These are phyloP conservation scores for Triticum urartu DNA, from an alignment of 176 grass and related monocot species.

Conservation along the genomic window DNA sequence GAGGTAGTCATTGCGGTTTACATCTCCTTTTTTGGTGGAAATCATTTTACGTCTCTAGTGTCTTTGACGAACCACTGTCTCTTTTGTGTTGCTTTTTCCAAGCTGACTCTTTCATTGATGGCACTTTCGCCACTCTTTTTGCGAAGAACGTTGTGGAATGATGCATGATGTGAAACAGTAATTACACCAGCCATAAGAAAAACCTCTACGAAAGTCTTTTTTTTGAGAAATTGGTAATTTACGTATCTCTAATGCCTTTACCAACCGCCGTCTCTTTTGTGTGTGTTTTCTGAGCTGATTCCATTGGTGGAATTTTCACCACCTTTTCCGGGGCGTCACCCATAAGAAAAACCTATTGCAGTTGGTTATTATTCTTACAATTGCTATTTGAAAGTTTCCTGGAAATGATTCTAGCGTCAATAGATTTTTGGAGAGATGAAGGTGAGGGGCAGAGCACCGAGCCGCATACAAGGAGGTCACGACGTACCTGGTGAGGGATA, in stretches of 20 bases:
- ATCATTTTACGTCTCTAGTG: slow-evolving; percentile 15
- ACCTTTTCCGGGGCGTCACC: too few relatives aligned
- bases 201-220: too few relatives aligned
- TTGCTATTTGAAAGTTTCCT: not conserved
- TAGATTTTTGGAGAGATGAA: not conserved
- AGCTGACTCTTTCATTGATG: not conserved
- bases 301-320: too few relatives aligned
- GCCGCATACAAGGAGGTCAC: not conserved
- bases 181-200: not conserved
- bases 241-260: too few relatives aligned
- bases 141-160: not conserved
- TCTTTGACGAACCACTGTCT: not conserved
- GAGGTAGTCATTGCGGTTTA: slow-evolving; percentile 1
- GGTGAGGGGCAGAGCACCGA: too few relatives aligned
- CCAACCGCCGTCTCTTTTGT: too few relatives aligned
- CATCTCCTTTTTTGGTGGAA: not conserved
- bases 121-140: not conserved
- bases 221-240: too few relatives aligned
- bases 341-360: not conserved
- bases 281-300: too few relatives aligned
- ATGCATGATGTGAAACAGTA: not conserved
- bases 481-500: not conserved
- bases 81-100: not conserved
- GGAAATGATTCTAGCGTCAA: fast-evolving
- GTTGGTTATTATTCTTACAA: not conserved